Evolutionary conservation across 1,139 yeast genomes (phyloP).

Genomic region (Lodderomyces metapsilosis): DNA sequence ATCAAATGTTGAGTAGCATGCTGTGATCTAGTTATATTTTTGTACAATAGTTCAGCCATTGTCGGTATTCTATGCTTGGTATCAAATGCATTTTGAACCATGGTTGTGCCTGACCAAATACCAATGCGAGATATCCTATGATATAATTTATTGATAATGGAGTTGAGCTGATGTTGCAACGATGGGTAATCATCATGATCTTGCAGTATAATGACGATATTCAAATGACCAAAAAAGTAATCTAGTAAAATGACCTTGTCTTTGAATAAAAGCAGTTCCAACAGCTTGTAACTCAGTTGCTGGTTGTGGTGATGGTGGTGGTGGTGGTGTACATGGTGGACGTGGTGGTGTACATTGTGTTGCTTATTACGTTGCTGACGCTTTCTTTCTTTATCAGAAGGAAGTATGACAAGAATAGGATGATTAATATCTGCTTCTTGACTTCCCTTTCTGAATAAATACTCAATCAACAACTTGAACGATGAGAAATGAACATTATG

Average conservation of each 20-base stretch:
- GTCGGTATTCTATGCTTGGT: constrained; percentile 23
- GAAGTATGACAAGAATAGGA: constrained; percentile 32
- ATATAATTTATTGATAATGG: constrained; percentile 26
- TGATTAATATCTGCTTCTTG: constrained; percentile 34
- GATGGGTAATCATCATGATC: constrained; percentile 19
- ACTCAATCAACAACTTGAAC: constrained; percentile 13
- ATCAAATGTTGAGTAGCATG: constrained; percentile 23
- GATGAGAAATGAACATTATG: neutral
- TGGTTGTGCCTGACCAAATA: constrained; percentile 55
- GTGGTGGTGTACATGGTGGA: constrained; percentile 14
- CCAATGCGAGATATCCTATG: constrained; percentile 50
- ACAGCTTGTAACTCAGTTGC: constrained; percentile 4
- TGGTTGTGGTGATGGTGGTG: constrained; percentile 5
- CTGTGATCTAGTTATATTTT: constrained; percentile 25
- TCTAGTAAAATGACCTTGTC: constrained; percentile 34
- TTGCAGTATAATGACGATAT: constrained; percentile 29
- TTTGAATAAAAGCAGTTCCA: constrained; percentile 21
- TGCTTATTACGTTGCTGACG: neutral
- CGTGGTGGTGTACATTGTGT: constrained; percentile 1
- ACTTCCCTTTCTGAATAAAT: constrained; percentile 35
- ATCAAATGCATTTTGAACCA: constrained; percentile 11
- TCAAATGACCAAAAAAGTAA: constrained; percentile 45
- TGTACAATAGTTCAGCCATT: constrained; percentile 31
- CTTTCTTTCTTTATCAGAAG: neutral
- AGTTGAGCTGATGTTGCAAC: constrained; percentile 27